Evolutionary conservation across 768 basidiomycete species (phyloP).

Genomic region (Hysterangium stoloniferum): DNA sequence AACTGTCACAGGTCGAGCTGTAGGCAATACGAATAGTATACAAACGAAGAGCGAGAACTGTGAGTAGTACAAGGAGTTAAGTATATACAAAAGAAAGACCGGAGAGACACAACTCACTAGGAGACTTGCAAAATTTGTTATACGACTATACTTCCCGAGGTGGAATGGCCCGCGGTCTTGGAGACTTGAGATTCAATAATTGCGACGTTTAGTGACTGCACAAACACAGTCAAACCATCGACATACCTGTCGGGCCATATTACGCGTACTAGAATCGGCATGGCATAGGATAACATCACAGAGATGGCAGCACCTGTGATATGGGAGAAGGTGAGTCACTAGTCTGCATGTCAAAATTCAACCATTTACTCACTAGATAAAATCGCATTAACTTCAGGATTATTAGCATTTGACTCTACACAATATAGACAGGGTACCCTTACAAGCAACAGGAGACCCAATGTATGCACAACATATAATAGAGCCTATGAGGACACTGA

Average conservation of each 20-base stretch:
- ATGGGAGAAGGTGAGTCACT: background rate
- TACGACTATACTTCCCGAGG: conserved; percentile 46
- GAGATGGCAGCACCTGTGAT: conserved; percentile 41
- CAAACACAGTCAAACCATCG: background rate
- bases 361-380: background rate
- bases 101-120: conserved; percentile 25
- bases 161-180: conserved; percentile 41
- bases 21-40: conserved; percentile 48
- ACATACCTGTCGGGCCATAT: conserved; percentile 48
- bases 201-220: too few relatives aligned
- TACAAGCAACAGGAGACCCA: conserved; percentile 45
- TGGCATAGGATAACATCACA: conserved; percentile 50
- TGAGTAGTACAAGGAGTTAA: background rate
- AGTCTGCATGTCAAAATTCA: background rate
- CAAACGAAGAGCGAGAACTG: conserved; percentile 49
- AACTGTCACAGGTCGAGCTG: conserved; percentile 40
- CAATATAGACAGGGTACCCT: conserved; percentile 16
- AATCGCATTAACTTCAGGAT: background rate
- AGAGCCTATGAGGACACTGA: conserved; percentile 45
- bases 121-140: conserved; percentile 41
- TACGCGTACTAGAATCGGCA: conserved; percentile 49
- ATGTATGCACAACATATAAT: conserved; percentile 52
- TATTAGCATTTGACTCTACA: background rate
- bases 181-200: conserved; percentile 28
- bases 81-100: background rate